Evolutionary conservation across 1,139 yeast species (phyloP).

Genomic region (Yamadazyma sp.): DNA sequence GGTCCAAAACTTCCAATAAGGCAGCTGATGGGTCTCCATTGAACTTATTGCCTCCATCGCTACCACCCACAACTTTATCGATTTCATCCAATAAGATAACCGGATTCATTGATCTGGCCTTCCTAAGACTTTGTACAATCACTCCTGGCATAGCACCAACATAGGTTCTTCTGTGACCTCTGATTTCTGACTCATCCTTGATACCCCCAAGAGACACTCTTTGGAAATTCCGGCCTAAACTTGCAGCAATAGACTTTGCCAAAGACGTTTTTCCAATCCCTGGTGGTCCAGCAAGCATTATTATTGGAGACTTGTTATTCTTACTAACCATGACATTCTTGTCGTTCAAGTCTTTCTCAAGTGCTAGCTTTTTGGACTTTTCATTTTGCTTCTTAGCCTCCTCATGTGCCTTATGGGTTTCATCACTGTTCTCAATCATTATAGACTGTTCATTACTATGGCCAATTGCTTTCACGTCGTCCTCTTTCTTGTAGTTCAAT

Average conservation of each 20-base stretch:
- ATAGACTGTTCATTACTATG: slow-evolving; percentile 15
- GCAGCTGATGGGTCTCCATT: slow-evolving; percentile 96
- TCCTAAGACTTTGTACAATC: slow-evolving; percentile 74
- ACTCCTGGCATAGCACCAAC: slow-evolving; percentile 95
- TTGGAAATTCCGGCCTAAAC: slow-evolving; percentile 78
- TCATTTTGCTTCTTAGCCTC: slow-evolving; percentile 28
- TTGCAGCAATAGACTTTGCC: slow-evolving; percentile 82
- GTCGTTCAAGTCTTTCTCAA: slow-evolving; percentile 11
- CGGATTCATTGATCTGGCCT: slow-evolving; percentile 81
- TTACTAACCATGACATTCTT: slow-evolving; percentile 25
- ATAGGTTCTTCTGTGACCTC: slow-evolving; percentile 91
- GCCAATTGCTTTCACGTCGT: slow-evolving; percentile 8
- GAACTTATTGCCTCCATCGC: slow-evolving; percentile 40
- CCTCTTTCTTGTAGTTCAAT: slow-evolving; percentile 12
- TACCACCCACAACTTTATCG: slow-evolving; percentile 74
- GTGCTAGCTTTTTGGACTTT: slow-evolving; percentile 17
- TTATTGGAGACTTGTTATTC: slow-evolving; percentile 63
- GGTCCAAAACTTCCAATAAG: slow-evolving; percentile 82
- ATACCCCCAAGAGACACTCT: slow-evolving; percentile 87
- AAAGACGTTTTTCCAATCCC: slow-evolving; percentile 94
- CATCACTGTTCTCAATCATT: slow-evolving; percentile 39
- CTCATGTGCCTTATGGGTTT: slow-evolving; percentile 28
- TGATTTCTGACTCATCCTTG: slow-evolving; percentile 84
- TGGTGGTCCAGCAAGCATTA: slow-evolving; percentile 89
- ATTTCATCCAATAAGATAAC: slow-evolving; percentile 88